Base-by-base conservation (phyloP, 441 rosid genomes). In the Pelargonium myrrhifolium region DNA sequence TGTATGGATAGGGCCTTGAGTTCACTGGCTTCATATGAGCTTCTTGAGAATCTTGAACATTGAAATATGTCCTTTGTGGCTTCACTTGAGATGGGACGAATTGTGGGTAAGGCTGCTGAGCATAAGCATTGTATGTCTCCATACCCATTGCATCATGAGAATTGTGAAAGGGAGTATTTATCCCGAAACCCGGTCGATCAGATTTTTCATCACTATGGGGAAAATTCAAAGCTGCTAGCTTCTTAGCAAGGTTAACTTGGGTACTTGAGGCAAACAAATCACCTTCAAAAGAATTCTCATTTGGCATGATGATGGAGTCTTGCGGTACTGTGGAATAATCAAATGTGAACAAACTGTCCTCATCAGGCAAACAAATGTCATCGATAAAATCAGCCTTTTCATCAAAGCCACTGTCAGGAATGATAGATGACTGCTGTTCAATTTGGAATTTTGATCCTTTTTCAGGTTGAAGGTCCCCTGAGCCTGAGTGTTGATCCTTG, bases 271-370 rank as follows among this genome's bases (percentile, higher is more conserved):
- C 63, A 22, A 51, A 69, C 64, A 72, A 37, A 51, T 65, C 58
- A 26, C 61, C 21, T 18, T 39, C 56, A 28, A 62, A 17, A 28
- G 65, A 59, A 45, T 20, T 28, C 18, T 35, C 43, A 18, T 63
- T 71, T 37, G 72, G 42, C 64, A 47, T 6, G 39, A 40, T 51
- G 3, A 51, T 3, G 9, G 65, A 60, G 35, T 79, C 74, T 28
- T 42, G 64, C 1, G 77, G 78, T 37, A 67, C 31, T 56, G 69
- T 17, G 67, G 66, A 64, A 67, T 78, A 77, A 9, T 80, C 72
- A 4, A 69, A 55, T 18, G 81, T 76, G 71, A 83, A 74, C 77
- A 83, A 65, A 73, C 75, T 75, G 69, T 83, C 84, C 67, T 83
- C 86, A 26, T 80, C 84, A 11, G 80, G 86, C 49, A 77, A 66